Conservation (phyloP, 345 rosid species). For the Eucalyptus regnans region DNA sequence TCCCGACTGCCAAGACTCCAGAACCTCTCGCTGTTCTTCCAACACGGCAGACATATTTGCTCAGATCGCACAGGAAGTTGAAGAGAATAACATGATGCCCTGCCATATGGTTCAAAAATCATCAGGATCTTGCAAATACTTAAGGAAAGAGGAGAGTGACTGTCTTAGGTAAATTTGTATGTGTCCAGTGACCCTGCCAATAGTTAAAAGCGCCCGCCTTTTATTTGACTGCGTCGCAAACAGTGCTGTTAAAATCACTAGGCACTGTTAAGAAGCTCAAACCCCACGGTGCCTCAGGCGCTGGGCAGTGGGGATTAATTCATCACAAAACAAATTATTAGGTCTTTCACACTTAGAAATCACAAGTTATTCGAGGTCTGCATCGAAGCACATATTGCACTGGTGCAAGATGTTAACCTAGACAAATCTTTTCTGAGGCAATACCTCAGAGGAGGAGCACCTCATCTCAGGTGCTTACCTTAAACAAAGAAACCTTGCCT, state of each 20-base stretch:
- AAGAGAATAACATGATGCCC: conserved; percentile 87
- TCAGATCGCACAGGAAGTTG: conserved; percentile 84
- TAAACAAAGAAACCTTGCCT: neutral
- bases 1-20: conserved; percentile 73
- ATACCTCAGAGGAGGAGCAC: neutral
- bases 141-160: neutral
- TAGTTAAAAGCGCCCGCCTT: neutral
- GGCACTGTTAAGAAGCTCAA: neutral
- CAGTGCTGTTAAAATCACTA: neutral
- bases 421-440: neutral
- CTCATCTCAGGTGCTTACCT: neutral
- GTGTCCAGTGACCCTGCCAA: neutral
- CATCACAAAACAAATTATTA: neutral
- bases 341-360: neutral
- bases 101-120: conserved; percentile 17
- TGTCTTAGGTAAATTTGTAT: neutral
- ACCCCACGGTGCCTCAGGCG: neutral
- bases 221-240: neutral
- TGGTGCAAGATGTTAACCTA: neutral
- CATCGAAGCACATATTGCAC: neutral
- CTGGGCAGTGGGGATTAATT: neutral
- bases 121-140: neutral
- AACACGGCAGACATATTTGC: conserved; percentile 58
- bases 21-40: conserved; percentile 68
- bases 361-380: too few species aligned